phyloP scores from a whole-genome alignment of 164 flowering plant species.

The Tetrastigma voinierianum region DNA sequence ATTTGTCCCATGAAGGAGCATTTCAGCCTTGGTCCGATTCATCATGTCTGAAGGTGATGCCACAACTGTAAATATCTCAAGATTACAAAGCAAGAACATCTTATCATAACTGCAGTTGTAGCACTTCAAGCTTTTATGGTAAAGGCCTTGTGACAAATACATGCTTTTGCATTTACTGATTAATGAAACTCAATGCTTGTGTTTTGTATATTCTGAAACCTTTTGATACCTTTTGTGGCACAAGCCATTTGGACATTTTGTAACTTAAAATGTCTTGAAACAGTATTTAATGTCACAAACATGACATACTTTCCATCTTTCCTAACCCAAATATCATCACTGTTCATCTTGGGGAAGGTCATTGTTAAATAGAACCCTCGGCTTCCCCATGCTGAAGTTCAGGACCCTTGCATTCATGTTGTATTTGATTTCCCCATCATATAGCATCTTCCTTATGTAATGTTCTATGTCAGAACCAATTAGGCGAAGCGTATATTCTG shows the following conservation, averaged over 20 bases:
- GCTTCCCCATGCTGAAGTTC: conserved; percentile 98
- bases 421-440: conserved; percentile 82
- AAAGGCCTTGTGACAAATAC: neutral
- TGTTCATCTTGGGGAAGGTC: conserved; percentile 37
- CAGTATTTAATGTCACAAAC: neutral
- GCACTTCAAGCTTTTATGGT: conserved; percentile 3
- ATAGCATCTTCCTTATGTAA: conserved; percentile 77
- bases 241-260: neutral
- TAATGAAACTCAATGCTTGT: neutral
- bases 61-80: neutral
- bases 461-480: conserved; percentile 87
- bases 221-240: neutral
- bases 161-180: neutral
- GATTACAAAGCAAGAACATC: neutral
- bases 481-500: conserved; percentile 75
- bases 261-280: neutral
- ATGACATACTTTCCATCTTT: neutral
- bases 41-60: conserved; percentile 13
- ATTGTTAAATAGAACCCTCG: conserved; percentile 50
- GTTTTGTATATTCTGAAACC: neutral
- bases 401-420: conserved; percentile 82
- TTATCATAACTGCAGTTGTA: neutral
- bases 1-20: conserved; percentile 24
- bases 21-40: conserved; percentile 37
- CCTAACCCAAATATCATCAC: conserved; percentile 4